These are phyloP conservation scores for Cryptosporidium canis DNA, from an alignment of 169 alveolate genomes.

Conservation along the genomic window DNA sequence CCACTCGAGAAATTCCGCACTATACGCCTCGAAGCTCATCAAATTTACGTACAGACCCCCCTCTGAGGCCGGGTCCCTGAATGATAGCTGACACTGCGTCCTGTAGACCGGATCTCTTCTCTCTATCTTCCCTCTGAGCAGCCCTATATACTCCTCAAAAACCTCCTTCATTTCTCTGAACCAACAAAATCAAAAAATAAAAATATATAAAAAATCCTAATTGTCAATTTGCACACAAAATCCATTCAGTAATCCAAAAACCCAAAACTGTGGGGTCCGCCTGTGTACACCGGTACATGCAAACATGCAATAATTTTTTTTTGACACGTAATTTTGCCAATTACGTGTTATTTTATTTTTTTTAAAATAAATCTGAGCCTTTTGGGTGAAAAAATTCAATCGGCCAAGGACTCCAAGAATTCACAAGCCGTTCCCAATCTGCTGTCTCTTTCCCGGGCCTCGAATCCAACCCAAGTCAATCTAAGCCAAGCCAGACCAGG, in stretches of 20 bases:
- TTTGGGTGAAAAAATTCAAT: too few species aligned
- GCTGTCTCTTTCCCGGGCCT: too few species aligned
- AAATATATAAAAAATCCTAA: neutral
- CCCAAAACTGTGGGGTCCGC: neutral
- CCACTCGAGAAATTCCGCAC: slow-evolving; percentile 71
- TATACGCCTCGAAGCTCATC: slow-evolving; percentile 77
- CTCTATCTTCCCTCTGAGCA: neutral
- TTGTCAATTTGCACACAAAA: neutral
- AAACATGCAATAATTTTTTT: neutral
- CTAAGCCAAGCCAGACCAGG: too few species aligned
- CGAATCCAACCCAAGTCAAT: too few species aligned
- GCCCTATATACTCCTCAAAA: slow-evolving; percentile 15
- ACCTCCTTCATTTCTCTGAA: neutral
- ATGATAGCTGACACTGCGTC: slow-evolving; percentile 55
- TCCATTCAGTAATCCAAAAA: neutral
- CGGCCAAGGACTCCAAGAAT: too few species aligned
- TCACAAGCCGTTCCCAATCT: too few species aligned
- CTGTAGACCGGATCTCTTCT: neutral
- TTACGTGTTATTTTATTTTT: neutral
- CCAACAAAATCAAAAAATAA: neutral
- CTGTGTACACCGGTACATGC: slow-evolving; percentile 15
- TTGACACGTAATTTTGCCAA: slow-evolving; percentile 4
- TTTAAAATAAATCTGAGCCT: neutral
- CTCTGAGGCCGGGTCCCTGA: slow-evolving; percentile 8
- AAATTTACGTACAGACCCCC: slow-evolving; percentile 82